phyloP scores from a whole-genome alignment of 2,329 filamentous ascomycete genomes.

The Aspergillus pseudonomiae region DNA sequence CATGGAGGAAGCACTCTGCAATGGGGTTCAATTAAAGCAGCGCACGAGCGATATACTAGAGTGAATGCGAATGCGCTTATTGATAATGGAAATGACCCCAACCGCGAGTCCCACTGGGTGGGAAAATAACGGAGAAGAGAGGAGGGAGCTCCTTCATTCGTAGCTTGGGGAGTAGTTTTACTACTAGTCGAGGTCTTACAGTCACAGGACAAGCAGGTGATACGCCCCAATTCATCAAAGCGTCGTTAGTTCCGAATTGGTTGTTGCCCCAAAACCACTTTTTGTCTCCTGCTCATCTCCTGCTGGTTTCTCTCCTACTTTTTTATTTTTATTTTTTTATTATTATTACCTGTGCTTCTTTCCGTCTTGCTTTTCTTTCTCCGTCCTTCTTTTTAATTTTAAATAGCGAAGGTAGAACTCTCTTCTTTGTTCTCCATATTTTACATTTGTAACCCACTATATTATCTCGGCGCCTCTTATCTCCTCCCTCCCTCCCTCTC shows the following conservation, averaged over 20 bases:
- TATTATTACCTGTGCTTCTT: slow-evolving; percentile 5
- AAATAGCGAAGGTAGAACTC: slow-evolving; percentile 3
- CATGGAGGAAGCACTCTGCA: not conserved
- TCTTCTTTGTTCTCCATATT: slow-evolving; percentile 11
- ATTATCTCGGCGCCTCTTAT: not conserved
- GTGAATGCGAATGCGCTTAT: not conserved
- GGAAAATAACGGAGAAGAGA: not conserved
- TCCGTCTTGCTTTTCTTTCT: slow-evolving; percentile 13
- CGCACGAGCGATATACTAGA: not conserved
- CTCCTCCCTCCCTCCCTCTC: not conserved
- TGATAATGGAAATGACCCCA: not conserved
- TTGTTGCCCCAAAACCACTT: slow-evolving; percentile 3
- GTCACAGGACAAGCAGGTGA: slow-evolving; percentile 10
- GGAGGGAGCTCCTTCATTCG: not conserved
- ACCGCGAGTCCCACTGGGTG: not conserved
- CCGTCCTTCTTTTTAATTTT: slow-evolving; percentile 14
- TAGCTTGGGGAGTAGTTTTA: not conserved
- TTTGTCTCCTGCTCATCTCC: slow-evolving; percentile 4
- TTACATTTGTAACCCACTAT: not conserved
- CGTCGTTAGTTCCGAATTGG: slow-evolving; percentile 14
- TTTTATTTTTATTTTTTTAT: slow-evolving; percentile 1
- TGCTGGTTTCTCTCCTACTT: not conserved
- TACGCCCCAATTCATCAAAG: slow-evolving; percentile 18
- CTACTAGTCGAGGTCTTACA: not conserved
- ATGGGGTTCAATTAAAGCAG: not conserved